phyloP scores from a whole-genome alignment of 1,284 basidiomycete species.

The Porodaedalea pini region DNA sequence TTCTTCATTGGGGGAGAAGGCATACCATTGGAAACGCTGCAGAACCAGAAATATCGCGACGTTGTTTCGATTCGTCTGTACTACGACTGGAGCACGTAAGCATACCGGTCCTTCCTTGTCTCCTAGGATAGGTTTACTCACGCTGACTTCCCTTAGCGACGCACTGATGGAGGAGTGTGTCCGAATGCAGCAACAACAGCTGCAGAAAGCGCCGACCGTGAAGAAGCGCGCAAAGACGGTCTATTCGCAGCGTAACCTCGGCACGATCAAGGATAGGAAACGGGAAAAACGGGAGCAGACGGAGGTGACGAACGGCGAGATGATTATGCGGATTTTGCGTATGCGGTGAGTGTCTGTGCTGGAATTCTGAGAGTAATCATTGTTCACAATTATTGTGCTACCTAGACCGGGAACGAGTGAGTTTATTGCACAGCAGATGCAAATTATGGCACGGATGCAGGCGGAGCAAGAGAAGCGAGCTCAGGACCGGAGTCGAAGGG shows the following conservation, averaged over 20 bases:
- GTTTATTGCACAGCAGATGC: constrained; percentile 85
- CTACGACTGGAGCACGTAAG: constrained; percentile 89
- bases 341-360: constrained; percentile 67
- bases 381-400: constrained; percentile 11
- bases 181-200: constrained; percentile 81
- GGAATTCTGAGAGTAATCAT: background rate
- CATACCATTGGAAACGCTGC: constrained; percentile 83
- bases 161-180: constrained; percentile 96
- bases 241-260: constrained; percentile 85
- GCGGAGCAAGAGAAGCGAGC: constrained; percentile 65
- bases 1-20: constrained; percentile 95
- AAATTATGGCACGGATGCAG: constrained; percentile 72
- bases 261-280: constrained; percentile 95
- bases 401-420: constrained; percentile 76
- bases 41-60: constrained; percentile 95
- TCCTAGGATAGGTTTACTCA: constrained; percentile 1
- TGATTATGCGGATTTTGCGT: constrained; percentile 86
- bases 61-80: constrained; percentile 87
- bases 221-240: constrained; percentile 91
- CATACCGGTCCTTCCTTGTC: background rate
- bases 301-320: constrained; percentile 75
- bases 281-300: constrained; percentile 84
- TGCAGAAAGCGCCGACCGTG: constrained; percentile 70
- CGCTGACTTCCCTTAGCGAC: constrained; percentile 49
- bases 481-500: constrained; percentile 54